Evolutionary conservation across 768 basidiomycete species (phyloP), one percentile per base, ranked within the genome.

Genomic region (Termitomyces sp.): DNA sequence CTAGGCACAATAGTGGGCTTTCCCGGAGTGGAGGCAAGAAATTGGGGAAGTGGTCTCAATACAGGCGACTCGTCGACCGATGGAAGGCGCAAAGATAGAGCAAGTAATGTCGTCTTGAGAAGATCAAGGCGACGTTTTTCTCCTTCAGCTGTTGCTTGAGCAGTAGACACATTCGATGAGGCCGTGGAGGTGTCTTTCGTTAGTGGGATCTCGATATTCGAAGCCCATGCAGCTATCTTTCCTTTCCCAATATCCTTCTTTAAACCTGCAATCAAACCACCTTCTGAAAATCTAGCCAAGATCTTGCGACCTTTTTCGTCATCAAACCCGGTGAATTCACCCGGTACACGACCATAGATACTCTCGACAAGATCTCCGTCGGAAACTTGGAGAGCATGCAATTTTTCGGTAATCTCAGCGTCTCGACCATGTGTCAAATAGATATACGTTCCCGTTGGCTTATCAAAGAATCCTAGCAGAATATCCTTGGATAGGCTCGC

Each of bases 201-300:
- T 6, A 82, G 65, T 7, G 88, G 79, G 64, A 80, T 81, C 67
- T 91, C 91, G 20, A 86, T 74, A 62, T 82, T 86, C 0, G 81
- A 75, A 1, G 79, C 79, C 81, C 85, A 88, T 7, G 90, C 68
- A 3, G 82, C 71, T 2, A 82, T 79, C 39, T 70, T 76, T n/a
- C 88, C 89, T 32, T 67, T 64, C 5, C 79, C 82, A 16, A 85
- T 63, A 3, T 65, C 68, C 44, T 69, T 66, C 5, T 65, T 65
- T 7, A 79, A 63, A 2, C 74, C 78, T 18, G 78, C 76, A 39
- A 77, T 66, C 9, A 63, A 60, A 12, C 66, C 65, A 32, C 61
- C 59, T 22, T 67, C 63, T 6, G 63, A 50, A 61, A 69, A 75
- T 38, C 68, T 70, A 0, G 77, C 78, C 44, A 79, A 67, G n/a